Evolutionary conservation across 805 yeast species (phyloP).

Genomic region (Metschnikowia matae): DNA sequence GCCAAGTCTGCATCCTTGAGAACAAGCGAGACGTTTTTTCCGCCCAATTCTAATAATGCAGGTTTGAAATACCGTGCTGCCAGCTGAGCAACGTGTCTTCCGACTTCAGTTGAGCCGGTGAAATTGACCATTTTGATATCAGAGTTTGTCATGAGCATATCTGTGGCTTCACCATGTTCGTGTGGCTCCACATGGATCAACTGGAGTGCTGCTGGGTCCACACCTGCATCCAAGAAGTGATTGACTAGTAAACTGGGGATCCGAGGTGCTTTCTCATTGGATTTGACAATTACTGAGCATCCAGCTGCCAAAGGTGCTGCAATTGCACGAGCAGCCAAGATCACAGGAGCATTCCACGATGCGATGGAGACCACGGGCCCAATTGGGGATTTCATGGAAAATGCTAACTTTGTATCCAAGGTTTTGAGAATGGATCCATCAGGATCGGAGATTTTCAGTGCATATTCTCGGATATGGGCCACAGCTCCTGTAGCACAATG

Average conservation of each 20-base stretch:
- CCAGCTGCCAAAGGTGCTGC: constrained; percentile 47
- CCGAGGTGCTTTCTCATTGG: constrained; percentile 38
- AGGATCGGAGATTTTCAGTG: constrained; percentile 12
- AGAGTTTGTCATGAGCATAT: constrained; percentile 23
- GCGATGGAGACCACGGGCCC: constrained; percentile 46
- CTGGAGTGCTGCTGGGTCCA: constrained; percentile 33
- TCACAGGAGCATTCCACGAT: constrained; percentile 49
- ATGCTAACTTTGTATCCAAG: constrained; percentile 18
- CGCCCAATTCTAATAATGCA: constrained; percentile 42
- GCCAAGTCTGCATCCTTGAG: constrained; percentile 30
- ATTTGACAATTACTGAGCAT: constrained; percentile 42
- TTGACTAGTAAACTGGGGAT: constrained; percentile 30
- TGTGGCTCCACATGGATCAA: constrained; percentile 28
- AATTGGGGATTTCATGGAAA: constrained; percentile 35
- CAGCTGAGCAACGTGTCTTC: constrained; percentile 29
- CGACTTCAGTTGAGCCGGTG: constrained; percentile 44
- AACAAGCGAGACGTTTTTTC: constrained; percentile 38
- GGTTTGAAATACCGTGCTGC: constrained; percentile 42
- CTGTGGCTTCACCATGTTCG: constrained; percentile 24
- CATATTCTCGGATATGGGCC: constrained; percentile 11
- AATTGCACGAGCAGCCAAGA: constrained; percentile 37
- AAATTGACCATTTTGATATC: constrained; percentile 38
- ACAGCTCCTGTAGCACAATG: constrained; percentile 8
- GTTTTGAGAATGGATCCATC: constrained; percentile 18
- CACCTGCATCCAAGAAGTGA: constrained; percentile 35